Conservation (phyloP, 208 protist species). For the Leishmania martiniquensis region DNA sequence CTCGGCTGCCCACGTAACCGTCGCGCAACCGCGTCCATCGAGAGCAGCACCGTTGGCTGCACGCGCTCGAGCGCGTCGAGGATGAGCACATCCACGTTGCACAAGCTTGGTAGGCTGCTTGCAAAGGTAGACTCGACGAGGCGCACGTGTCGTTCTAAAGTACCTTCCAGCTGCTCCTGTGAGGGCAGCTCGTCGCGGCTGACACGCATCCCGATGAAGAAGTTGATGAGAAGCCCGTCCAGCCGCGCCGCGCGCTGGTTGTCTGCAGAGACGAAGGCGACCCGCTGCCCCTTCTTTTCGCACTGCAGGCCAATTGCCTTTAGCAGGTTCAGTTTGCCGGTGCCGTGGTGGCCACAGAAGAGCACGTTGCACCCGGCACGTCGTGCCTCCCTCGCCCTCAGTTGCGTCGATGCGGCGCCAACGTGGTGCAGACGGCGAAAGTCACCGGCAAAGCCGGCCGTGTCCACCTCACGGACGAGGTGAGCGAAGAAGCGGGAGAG, state of each 20-base stretch:
- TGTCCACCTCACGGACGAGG: constrained; percentile 80
- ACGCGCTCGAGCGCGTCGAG: constrained; percentile 79
- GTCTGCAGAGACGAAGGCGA: constrained; percentile 84
- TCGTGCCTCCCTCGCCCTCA: constrained; percentile 40
- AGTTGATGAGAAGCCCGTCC: constrained; percentile 67
- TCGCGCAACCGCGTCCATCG: constrained; percentile 82
- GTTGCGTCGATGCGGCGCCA: constrained; percentile 36
- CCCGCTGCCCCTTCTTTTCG: constrained; percentile 42
- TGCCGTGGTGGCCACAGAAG: constrained; percentile 77
- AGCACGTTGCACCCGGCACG: constrained; percentile 57
- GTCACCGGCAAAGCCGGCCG: constrained; percentile 73
- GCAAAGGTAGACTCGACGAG: constrained; percentile 78
- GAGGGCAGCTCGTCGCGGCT: constrained; percentile 78
- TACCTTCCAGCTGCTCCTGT: constrained; percentile 88
- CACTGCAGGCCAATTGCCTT: constrained; percentile 71
- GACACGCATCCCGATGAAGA: constrained; percentile 83
- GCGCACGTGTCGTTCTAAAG: constrained; percentile 81
- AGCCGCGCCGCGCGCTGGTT: constrained; percentile 62
- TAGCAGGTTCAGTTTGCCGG: constrained; percentile 84
- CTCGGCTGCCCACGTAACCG: constrained; percentile 42
- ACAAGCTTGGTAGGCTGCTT: constrained; percentile 64
- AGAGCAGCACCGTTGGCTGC: constrained; percentile 50
- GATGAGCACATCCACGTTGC: constrained; percentile 74
- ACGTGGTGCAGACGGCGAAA: constrained; percentile 57
- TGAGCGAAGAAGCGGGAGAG: constrained; percentile 28